Percentiles rank a stretch among this genome's conserved stretches.
Conservation (phyloP, 2,329 filamentous ascomycete species). For the Nannizziopsis barbatae region DNA sequence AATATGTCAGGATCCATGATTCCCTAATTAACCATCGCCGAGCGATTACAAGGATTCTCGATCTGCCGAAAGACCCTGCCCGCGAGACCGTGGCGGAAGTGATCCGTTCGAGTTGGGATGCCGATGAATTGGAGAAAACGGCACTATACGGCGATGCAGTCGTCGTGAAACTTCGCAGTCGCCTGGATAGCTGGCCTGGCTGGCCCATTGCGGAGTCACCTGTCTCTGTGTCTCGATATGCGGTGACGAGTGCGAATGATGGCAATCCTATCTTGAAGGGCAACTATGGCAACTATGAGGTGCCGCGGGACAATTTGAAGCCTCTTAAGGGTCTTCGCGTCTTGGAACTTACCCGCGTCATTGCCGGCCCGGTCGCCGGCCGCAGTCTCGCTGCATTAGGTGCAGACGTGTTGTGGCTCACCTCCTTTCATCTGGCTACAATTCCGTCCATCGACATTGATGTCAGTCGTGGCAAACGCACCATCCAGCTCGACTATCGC, state of each 20-base stretch:
- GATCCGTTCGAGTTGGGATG: slow-evolving; percentile 27
- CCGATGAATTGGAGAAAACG: slow-evolving; percentile 40
- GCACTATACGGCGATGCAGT: slow-evolving; percentile 35
- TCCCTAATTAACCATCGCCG: slow-evolving; percentile 42
- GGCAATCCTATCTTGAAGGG: slow-evolving; percentile 9
- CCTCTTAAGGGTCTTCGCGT: slow-evolving; percentile 33
- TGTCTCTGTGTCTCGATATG: slow-evolving; percentile 13
- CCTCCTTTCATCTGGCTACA: slow-evolving; percentile 26
- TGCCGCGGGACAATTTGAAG: slow-evolving; percentile 6
- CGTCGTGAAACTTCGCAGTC: slow-evolving; percentile 42
- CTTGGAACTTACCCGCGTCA: slow-evolving; percentile 31
- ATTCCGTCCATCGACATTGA: slow-evolving; percentile 30
- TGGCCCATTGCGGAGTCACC: slow-evolving; percentile 34
- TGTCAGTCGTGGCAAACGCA: slow-evolving; percentile 29
- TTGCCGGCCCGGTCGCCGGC: slow-evolving; percentile 31
- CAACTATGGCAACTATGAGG: slow-evolving; percentile 8
- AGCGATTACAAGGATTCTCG: slow-evolving; percentile 37
- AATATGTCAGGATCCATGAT: slow-evolving; percentile 45
- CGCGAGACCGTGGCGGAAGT: slow-evolving; percentile 21
- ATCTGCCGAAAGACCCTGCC: slow-evolving; percentile 29
- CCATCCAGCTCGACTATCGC: slow-evolving; percentile 29
- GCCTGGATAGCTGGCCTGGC: slow-evolving; percentile 41
- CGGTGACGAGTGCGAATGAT: slow-evolving; percentile 34
- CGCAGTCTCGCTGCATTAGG: slow-evolving; percentile 32
- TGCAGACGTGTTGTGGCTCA: slow-evolving; percentile 34